Base-by-base conservation (phyloP, 2,329 filamentous ascomycete genomes). In the Rutstroemia sp. region DNA sequence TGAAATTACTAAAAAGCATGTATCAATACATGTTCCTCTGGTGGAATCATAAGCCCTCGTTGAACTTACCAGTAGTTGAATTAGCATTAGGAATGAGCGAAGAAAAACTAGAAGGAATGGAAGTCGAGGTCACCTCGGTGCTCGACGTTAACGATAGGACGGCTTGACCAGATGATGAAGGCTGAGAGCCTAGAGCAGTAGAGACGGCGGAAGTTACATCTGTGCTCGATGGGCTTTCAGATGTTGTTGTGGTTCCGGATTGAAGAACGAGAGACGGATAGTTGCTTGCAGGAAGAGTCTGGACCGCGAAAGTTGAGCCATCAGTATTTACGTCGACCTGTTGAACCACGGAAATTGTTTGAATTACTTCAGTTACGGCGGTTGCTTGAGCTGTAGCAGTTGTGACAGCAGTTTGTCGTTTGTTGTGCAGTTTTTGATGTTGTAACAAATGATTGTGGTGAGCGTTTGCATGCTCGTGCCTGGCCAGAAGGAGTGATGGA, bases 401-500 rank as follows among this genome's bases (percentile, higher is more conserved):
- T 6, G 34, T 41, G 27, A 53, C 30, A 48, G 50, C 39, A 25
- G 57, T 49, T 44, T 58, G 57, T 51, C 54, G 44, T 21, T 54
- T 61, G 30, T 50, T 51, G 48, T 64, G 60, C 16, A 63, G 56
- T 50, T 64, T 56, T 58, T 61, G 58, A 53, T 67, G 62, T 37
- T 63, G 59, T 44, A 64, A 48, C 41, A 60, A 60, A 54, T 62
- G 60, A 49, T 62, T 49, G 54, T 62, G 59, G 62, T 69, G 67
- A 69, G 65, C 67, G 50, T 68, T 59, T 60, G 64, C 58, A 60
- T 61, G 55, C 41, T 62, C 48, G 51, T 62, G 59, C 63, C 58
- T 60, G 58, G 65, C 63, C 67, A 68, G 64, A 70, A 69, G 49
- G 68, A 70, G 62, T 70, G 68, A 69, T 69, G 67, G 62, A 63